A percentile compares a stretch with the other conserved stretches of the same genome.
These are phyloP conservation scores for Thozetella sp. DNA, from an alignment of 495 filamentous ascomycete species.

Conservation along the genomic window DNA sequence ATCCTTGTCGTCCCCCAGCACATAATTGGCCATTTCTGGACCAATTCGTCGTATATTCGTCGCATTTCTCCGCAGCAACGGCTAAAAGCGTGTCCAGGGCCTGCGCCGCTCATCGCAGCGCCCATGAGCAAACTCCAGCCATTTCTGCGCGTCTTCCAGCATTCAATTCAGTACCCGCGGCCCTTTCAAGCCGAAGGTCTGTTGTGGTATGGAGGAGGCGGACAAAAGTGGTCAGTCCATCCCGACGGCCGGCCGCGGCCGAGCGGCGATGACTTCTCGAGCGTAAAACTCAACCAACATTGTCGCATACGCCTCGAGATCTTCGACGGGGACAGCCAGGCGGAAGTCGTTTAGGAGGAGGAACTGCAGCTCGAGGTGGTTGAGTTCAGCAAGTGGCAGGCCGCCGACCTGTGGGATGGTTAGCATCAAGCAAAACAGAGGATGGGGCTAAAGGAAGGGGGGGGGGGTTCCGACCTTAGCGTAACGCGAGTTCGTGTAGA, in stretches of 20 bases:
- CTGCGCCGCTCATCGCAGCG: too few species aligned
- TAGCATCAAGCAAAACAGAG: not conserved
- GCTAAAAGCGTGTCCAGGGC: not conserved
- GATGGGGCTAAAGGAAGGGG: not conserved
- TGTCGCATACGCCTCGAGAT: slow-evolving; percentile 95
- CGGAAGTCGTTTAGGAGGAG: slow-evolving; percentile 96
- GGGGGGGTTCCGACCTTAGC: slow-evolving; percentile 75
- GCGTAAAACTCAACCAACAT: slow-evolving; percentile 99
- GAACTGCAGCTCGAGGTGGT: slow-evolving; percentile 97
- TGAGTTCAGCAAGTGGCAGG: slow-evolving; percentile 92
- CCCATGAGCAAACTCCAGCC: too few species aligned
- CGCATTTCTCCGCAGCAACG: not conserved
- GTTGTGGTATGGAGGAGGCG: not conserved
- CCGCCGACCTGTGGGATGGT: slow-evolving; percentile 76
- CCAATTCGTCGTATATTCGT: not conserved
- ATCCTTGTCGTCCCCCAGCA: not conserved
- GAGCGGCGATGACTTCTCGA: slow-evolving; percentile 77
- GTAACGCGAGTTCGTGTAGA: slow-evolving; percentile 99
- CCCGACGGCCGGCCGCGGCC: slow-evolving; percentile 20
- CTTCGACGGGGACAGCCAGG: slow-evolving; percentile 89
- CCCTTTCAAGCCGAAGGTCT: not conserved
- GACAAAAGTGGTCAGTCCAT: not conserved
- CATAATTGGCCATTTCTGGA: slow-evolving; percentile 1
- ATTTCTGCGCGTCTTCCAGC: too few species aligned
- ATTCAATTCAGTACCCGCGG: too few species aligned